phyloP scores from a whole-genome alignment of 805 yeast species.

The Spathaspora passalidarum region DNA sequence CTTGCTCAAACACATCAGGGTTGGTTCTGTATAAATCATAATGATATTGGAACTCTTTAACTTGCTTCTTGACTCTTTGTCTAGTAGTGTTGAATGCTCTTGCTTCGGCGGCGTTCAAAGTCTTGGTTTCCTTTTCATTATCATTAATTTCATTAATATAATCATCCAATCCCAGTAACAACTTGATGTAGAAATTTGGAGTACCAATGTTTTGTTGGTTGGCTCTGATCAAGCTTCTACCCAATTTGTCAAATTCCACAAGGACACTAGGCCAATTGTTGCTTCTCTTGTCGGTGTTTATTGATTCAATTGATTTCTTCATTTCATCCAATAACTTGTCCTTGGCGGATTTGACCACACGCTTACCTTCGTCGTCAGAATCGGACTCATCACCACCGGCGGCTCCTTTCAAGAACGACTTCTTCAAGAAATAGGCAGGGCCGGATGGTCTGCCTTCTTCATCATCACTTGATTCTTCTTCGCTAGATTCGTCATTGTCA shows the following conservation, averaged over 20 bases:
- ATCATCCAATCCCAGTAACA: constrained; percentile 71
- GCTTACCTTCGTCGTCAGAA: constrained; percentile 67
- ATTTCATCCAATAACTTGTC: constrained; percentile 91
- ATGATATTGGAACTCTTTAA: constrained; percentile 63
- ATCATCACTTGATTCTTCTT: constrained; percentile 33
- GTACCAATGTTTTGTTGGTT: constrained; percentile 72
- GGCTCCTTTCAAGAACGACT: constrained; percentile 42
- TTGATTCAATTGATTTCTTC: constrained; percentile 58
- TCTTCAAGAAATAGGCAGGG: constrained; percentile 55
- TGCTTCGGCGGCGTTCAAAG: constrained; percentile 76
- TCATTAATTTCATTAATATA: constrained; percentile 48
- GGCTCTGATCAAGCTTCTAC: constrained; percentile 62
- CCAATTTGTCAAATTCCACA: constrained; percentile 74
- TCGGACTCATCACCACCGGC: constrained; percentile 41
- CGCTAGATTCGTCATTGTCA: constrained; percentile 38
- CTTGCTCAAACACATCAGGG: constrained; percentile 73
- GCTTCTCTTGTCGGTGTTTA: constrained; percentile 65
- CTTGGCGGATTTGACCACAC: constrained; percentile 88
- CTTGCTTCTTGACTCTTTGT: constrained; percentile 82
- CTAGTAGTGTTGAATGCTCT: constrained; percentile 83
- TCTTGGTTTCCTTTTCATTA: constrained; percentile 58
- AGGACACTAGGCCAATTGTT: constrained; percentile 79
- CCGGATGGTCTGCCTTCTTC: constrained; percentile 39
- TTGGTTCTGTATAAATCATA: constrained; percentile 59
- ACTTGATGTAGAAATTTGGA: constrained; percentile 69